Conservation (phyloP, 257 asterid species). For the Avicennia marina region DNA sequence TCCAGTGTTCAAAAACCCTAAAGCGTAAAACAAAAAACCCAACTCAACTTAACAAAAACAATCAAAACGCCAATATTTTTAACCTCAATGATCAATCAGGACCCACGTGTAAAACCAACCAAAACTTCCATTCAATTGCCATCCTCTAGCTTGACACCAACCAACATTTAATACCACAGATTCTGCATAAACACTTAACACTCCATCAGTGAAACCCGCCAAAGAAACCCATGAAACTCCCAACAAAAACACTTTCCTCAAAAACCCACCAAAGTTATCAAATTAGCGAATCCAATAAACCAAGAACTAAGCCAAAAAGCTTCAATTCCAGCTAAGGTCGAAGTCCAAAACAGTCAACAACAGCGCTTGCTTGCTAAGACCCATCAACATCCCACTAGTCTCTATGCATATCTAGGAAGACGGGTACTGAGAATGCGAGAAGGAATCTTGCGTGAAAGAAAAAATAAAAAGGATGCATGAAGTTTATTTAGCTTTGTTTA, state of each 20-base stretch:
- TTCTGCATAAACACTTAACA: conserved; percentile 12
- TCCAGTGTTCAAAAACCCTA: conserved; percentile 14
- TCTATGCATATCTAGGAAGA: not conserved
- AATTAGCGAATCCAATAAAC: not conserved
- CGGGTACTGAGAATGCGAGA: not conserved
- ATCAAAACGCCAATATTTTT: conserved; percentile 9
- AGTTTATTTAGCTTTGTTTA: not conserved
- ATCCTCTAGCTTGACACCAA: conserved; percentile 10
- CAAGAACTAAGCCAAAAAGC: conserved; percentile 13
- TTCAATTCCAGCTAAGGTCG: conserved; percentile 27
- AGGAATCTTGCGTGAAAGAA: conserved; percentile 17
- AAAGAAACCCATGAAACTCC: conserved; percentile 5
- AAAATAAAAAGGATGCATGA: conserved; percentile 22
- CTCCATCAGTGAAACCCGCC: not conserved
- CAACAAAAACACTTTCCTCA: not conserved
- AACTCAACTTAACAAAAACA: conserved; percentile 12
- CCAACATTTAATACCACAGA: conserved; percentile 22
- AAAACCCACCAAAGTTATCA: conserved; percentile 13
- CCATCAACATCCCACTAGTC: conserved; percentile 17
- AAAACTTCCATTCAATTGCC: conserved; percentile 15
- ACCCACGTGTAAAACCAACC: conserved; percentile 18
- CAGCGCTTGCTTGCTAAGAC: conserved; percentile 6
- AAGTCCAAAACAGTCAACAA: conserved; percentile 11
- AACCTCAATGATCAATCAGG: conserved; percentile 38
- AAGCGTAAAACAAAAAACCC: conserved; percentile 8